Evolutionary conservation across 352 stramenopile species (phyloP).

Genomic region (Phytophthora podocarpi): DNA sequence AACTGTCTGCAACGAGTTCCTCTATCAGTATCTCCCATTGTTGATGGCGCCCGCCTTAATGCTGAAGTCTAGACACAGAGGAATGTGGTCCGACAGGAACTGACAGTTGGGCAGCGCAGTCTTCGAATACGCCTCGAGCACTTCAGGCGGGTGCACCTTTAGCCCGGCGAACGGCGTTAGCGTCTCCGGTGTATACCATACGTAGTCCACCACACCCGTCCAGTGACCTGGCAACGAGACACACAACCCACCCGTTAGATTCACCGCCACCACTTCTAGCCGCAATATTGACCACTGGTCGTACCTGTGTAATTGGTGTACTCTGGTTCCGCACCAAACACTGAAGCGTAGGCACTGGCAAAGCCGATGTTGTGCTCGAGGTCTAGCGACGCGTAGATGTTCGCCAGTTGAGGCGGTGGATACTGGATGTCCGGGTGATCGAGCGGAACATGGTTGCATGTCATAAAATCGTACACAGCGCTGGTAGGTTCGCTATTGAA

Average conservation of each 20-base stretch:
- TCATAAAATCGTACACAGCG: slow-evolving; percentile 97
- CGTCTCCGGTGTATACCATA: slow-evolving; percentile 96
- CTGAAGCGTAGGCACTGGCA: slow-evolving; percentile 94
- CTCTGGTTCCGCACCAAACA: slow-evolving; percentile 95
- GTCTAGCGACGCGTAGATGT: slow-evolving; percentile 76
- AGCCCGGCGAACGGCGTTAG: slow-evolving; percentile 94
- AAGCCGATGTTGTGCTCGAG: slow-evolving; percentile 95
- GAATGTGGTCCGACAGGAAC: slow-evolving; percentile 97
- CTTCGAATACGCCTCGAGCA: slow-evolving; percentile 88
- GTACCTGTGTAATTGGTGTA: slow-evolving; percentile 98
- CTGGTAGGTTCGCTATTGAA: slow-evolving; percentile 98
- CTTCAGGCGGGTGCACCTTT: slow-evolving; percentile 91
- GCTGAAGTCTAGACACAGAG: slow-evolving; percentile 91
- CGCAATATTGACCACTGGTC: not conserved
- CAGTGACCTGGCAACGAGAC: slow-evolving; percentile 75
- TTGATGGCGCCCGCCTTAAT: slow-evolving; percentile 61
- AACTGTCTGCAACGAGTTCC: not conserved
- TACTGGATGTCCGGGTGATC: slow-evolving; percentile 94
- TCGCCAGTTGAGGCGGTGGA: slow-evolving; percentile 57
- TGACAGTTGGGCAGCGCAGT: slow-evolving; percentile 96
- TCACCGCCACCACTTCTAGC: not conserved
- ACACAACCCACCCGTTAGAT: slow-evolving; percentile 7
- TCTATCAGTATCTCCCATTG: slow-evolving; percentile 68
- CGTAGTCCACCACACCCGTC: slow-evolving; percentile 97
- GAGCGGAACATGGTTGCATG: slow-evolving; percentile 78